These are phyloP conservation scores for Russula dissimulans DNA, from an alignment of 768 basidiomycete genomes.

Conservation along the genomic window DNA sequence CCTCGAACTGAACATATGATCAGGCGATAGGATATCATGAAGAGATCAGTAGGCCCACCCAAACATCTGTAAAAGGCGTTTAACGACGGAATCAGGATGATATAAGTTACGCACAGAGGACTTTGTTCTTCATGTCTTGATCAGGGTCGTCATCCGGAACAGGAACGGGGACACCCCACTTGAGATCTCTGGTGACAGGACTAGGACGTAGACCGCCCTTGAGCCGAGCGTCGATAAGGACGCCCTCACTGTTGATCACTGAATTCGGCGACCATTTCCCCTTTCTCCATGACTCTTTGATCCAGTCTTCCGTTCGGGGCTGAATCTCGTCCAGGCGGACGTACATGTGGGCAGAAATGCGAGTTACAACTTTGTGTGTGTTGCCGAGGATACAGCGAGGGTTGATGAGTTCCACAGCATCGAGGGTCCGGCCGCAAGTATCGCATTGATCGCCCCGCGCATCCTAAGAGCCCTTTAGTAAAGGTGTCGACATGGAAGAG, in stretches of 20 bases:
- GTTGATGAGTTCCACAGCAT: conserved; percentile 86
- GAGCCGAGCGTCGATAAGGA: conserved; percentile 82
- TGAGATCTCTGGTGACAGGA: conserved; percentile 87
- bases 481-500: neutral
- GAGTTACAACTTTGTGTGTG: conserved; percentile 65
- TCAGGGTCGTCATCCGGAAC: conserved; percentile 59
- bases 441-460: conserved; percentile 99
- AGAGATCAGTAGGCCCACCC: conserved; percentile 49
- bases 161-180: conserved; percentile 95
- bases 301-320: conserved; percentile 77
- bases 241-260: conserved; percentile 81
- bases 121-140: conserved; percentile 85
- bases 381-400: conserved; percentile 90
- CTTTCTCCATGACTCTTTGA: conserved; percentile 62
- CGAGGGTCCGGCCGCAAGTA: conserved; percentile 81
- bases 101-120: conserved; percentile 64
- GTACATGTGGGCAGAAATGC: conserved; percentile 85
- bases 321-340: conserved; percentile 79
- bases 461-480: conserved; percentile 42
- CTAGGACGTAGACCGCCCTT: conserved; percentile 80
- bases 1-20: conserved; percentile 64
- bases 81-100: neutral
- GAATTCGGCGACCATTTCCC: conserved; percentile 93
- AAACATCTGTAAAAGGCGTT: conserved; percentile 56
- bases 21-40: neutral